A percentile compares a stretch with the other conserved stretches of the same genome.
phyloP scores from a whole-genome alignment of 768 basidiomycete genomes.

The Rhodotorula kratochvilovae region DNA sequence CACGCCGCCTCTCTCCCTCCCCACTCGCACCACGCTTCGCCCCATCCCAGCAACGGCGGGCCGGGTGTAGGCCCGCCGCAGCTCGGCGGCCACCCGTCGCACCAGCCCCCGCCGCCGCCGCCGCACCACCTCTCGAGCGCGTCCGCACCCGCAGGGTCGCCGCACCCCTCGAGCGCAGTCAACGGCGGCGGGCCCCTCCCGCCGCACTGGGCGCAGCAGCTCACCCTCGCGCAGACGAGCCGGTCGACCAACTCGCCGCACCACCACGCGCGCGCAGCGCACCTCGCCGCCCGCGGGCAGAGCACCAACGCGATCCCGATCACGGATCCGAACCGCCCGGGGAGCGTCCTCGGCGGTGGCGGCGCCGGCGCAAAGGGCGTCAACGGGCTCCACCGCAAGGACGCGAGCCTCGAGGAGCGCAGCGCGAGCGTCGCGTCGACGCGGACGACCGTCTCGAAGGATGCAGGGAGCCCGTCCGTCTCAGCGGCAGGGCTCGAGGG shows the following conservation, averaged over 20 bases:
- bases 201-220: slow-evolving; percentile 41
- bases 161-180: slow-evolving; percentile 3
- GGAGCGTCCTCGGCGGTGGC: not conserved
- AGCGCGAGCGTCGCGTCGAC: slow-evolving; percentile 28
- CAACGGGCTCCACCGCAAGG: slow-evolving; percentile 11
- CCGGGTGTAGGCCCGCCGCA: not conserved
- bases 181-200: slow-evolving; percentile 25
- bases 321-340: slow-evolving; percentile 43
- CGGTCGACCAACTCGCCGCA: slow-evolving; percentile 82
- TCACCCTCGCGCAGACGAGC: slow-evolving; percentile 58
- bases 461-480: slow-evolving; percentile 13
- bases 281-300: slow-evolving; percentile 81
- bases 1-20: slow-evolving; percentile 12
- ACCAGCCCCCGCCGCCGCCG: slow-evolving; percentile 14
- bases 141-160: not conserved
- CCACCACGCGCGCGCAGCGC: slow-evolving; percentile 90
- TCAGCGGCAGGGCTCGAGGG: not conserved
- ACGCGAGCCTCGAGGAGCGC: slow-evolving; percentile 18
- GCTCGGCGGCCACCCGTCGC: not conserved
- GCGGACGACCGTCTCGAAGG: slow-evolving; percentile 5
- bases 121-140: slow-evolving; percentile 26
- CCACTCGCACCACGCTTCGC: slow-evolving; percentile 27
- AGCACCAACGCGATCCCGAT: slow-evolving; percentile 82
- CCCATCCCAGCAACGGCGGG: slow-evolving; percentile 2
- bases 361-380: not conserved